Base-by-base conservation (phyloP, 768 basidiomycete species). In the Megacollybia marginata region DNA sequence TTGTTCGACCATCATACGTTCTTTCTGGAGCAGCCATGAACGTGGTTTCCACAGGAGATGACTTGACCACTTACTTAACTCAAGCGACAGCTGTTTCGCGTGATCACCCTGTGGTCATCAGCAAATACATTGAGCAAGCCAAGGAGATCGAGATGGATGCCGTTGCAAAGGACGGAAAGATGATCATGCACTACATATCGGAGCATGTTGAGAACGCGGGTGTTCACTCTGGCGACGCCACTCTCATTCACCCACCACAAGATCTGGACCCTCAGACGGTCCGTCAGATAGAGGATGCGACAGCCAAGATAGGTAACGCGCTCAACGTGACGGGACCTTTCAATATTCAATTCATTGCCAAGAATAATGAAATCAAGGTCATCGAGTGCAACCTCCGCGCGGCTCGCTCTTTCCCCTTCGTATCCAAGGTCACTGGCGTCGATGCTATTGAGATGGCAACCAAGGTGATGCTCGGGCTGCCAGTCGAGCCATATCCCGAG, bases 71-170 rank as follows among this genome's bases (percentile, higher is more conserved):
- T 64, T 99, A 97, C 65, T 78, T 99, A 51, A 88, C 86, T 1
- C 94, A 92, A 69, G 96, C 96, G 16, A 88, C 94, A 18, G 93
- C 90, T 48, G 93, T 99, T 50, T 99, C 96, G 40, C 84, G 90
- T 43, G 92, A 94, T 33, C 90, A 96, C 60, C 95, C 95, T 1
- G 94, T 97, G 54, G 95, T 99, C 58, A 98, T 98, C 68, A 88
- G 91, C 55, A 99, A 99, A 68, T 99, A 96, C 71, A 96, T 99
- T 65, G 95, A 98, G 65, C 91, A 96, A 65, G 96, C 96, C 31
- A 98, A 99, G 75, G 96, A 99, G 70, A 99, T 99, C 57, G 96
- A 99, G 74, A 97, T 99, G 92, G 96, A 99, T 61, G 96, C 96
- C 18, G 83, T 99, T 35, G 96, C 96, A 33, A 89, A 89, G 68